phyloP scores from a whole-genome alignment of 805 yeast species.

The Candida parachauliodes region DNA sequence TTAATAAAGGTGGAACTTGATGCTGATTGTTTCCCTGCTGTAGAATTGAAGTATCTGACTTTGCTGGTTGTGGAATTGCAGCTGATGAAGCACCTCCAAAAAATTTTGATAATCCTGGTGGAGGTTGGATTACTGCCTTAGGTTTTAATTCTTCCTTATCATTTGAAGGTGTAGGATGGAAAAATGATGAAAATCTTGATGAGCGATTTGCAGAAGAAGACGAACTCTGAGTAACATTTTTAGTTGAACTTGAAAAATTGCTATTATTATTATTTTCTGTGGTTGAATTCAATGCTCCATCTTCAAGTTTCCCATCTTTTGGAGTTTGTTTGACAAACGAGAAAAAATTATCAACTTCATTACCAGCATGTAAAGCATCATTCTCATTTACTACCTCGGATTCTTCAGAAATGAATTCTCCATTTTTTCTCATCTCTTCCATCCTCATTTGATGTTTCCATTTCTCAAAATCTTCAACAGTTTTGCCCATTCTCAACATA shows the following conservation, averaged over 20 bases:
- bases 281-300: no score
- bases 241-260: conserved; percentile 2
- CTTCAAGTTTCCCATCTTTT: conserved; percentile 14
- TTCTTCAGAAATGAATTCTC: conserved; percentile 25
- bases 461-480: conserved; percentile 55
- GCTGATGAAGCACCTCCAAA: no score
- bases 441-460: conserved; percentile 55
- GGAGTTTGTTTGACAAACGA: conserved; percentile 35
- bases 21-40: conserved; percentile 1
- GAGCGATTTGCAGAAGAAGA: conserved; percentile 21
- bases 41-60: not conserved
- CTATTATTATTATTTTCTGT: conserved; percentile 2
- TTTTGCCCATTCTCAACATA: conserved; percentile 38
- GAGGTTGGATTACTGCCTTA: conserved; percentile 6
- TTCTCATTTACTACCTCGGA: conserved; percentile 4
- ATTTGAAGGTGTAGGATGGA: conserved; percentile 12
- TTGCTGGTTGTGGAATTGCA: not conserved
- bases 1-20: conserved; percentile 1
- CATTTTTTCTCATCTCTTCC: conserved; percentile 47
- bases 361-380: conserved; percentile 20
- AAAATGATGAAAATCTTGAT: conserved; percentile 36
- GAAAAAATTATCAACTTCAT: conserved; percentile 43
- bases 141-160: not conserved
- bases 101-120: conserved; percentile 11
- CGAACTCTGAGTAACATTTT: not conserved